Evolutionary conservation across 129 eudicot genomes (phyloP).

Genomic region (Flaveria brownii): DNA sequence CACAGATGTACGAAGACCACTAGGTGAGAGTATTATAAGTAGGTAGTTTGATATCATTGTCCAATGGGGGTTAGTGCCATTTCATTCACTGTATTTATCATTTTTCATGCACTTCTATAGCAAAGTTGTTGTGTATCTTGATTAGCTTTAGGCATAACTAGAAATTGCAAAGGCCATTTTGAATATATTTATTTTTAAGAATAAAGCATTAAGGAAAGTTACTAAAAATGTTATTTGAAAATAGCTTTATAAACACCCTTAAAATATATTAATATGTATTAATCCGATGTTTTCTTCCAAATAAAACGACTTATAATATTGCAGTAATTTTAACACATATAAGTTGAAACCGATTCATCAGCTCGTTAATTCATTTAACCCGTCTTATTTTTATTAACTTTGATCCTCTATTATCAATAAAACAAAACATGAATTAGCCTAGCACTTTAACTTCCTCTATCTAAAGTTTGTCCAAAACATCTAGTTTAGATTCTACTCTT

Average conservation of each 20-base stretch:
- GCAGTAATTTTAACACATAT: not conserved
- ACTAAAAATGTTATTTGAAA: not conserved
- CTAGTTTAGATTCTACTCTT: no score
- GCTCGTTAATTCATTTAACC: not conserved
- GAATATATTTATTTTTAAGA: not conserved
- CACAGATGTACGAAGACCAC: not conserved
- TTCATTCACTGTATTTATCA: not conserved
- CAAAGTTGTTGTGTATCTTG: not conserved
- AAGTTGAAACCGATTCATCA: not conserved
- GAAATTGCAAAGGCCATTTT: not conserved
- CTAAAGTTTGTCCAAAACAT: no score
- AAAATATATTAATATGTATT: not conserved
- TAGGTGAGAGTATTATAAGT: not conserved
- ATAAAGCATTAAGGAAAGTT: not conserved
- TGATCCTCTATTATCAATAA: not conserved
- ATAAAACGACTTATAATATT: not conserved
- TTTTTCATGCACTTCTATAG: not conserved
- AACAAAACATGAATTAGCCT: not conserved
- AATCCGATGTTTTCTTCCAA: not conserved
- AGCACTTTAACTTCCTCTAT: not conserved
- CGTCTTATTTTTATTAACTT: not conserved
- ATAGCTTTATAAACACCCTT: not conserved
- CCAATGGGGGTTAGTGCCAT: constrained; percentile 1
- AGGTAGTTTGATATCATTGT: not conserved
- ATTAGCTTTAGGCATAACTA: not conserved